Conservation (phyloP, 306 rosid genomes). For the Chamaecrista fasciculata region DNA sequence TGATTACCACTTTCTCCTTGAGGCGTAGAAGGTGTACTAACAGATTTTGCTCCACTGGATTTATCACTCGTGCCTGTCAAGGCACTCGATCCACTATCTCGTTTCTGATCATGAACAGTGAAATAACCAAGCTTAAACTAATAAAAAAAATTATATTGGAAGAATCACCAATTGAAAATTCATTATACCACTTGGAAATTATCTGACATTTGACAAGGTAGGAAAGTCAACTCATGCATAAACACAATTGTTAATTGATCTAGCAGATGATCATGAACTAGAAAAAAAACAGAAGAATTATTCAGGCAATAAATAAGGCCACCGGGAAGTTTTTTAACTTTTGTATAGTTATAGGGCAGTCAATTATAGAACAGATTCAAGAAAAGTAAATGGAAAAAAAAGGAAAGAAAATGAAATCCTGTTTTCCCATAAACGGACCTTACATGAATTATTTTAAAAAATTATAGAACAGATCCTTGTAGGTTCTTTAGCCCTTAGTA, state of each 20-base stretch:
- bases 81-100: conserved; percentile 62
- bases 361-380: no score
- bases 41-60: conserved; percentile 87
- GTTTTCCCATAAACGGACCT: conserved; percentile 1
- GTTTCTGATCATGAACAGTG: conserved; percentile 66
- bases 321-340: conserved; percentile 9
- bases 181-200: conserved; percentile 14
- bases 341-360: conserved; percentile 7
- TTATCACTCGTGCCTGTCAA: conserved; percentile 73
- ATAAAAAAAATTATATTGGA: conserved; percentile 17
- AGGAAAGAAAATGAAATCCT: no score
- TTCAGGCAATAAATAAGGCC: conserved; percentile 12
- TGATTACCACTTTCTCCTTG: conserved; percentile 72
- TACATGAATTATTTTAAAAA: not conserved
- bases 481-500: conserved; percentile 2
- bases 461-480: not conserved
- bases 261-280: conserved; percentile 16
- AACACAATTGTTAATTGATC: conserved; percentile 21
- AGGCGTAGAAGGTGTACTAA: conserved; percentile 90
- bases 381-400: no score
- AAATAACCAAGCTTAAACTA: conserved; percentile 34
- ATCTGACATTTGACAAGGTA: conserved; percentile 19
- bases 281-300: conserved; percentile 11
- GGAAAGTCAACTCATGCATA: conserved; percentile 16
- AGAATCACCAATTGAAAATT: conserved; percentile 15